Conservation (phyloP, 2,329 filamentous ascomycete species). For the Penicillium palitans region DNA sequence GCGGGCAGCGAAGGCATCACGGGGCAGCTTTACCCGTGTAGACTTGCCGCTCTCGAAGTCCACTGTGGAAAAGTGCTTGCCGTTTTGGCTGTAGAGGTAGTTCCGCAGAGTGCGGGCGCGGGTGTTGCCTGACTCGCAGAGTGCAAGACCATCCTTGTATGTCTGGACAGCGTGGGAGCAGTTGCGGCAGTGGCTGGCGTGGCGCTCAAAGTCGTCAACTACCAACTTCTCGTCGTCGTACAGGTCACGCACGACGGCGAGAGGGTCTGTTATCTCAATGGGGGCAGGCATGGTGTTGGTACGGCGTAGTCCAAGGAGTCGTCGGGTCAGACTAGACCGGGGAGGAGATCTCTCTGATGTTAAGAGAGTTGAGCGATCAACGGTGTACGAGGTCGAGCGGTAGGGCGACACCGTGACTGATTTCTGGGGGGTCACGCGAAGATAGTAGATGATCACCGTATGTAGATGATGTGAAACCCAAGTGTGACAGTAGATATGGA, state of each 20-base stretch:
- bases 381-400: constrained; percentile 25
- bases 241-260: constrained; percentile 37
- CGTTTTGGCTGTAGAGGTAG: constrained; percentile 40
- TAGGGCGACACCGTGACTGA: constrained; percentile 35
- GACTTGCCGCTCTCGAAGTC: constrained; percentile 42
- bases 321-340: constrained; percentile 15
- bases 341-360: constrained; percentile 24
- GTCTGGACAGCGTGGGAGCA: constrained; percentile 34
- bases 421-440: constrained; percentile 17
- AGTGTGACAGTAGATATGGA: background rate
- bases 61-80: constrained; percentile 44
- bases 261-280: constrained; percentile 26
- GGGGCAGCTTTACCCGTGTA: constrained; percentile 46
- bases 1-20: constrained; percentile 35
- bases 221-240: constrained; percentile 40
- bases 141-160: constrained; percentile 24
- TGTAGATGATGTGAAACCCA: constrained; percentile 5
- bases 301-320: constrained; percentile 23
- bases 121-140: constrained; percentile 40
- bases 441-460: constrained; percentile 15
- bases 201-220: constrained; percentile 39
- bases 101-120: constrained; percentile 37
- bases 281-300: constrained; percentile 35
- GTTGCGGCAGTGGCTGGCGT: constrained; percentile 37
- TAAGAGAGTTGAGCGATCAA: constrained; percentile 22